Evolutionary conservation across 2,329 filamentous ascomycete genomes (phyloP), one percentile per base, ranked within the genome.

Genomic region (Aureobasidium namibiae): DNA sequence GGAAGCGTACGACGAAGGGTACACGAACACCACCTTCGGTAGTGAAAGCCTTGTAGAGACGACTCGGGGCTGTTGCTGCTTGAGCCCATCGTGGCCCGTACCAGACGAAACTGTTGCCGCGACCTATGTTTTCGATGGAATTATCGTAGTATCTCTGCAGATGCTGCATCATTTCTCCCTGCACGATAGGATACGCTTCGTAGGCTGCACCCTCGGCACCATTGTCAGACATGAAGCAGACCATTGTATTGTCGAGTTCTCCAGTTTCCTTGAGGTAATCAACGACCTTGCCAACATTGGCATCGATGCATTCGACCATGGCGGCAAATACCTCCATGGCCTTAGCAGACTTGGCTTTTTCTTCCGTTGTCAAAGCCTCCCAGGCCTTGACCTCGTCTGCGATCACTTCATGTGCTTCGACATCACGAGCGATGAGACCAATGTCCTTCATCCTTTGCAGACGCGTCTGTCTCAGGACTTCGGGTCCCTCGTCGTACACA

Each of bases 171-270:
- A 82, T 79, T 24, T 75, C 75, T 48, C 78, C 78, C 56, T 79
- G 74, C 4, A 84, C 76, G 57, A 84, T 80, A 0, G 82, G 82
- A 56, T 80, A 78, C 4, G 82, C 80, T 64, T 85, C 82, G 62
- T 82, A 81, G 1, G 76, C 76, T 16, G 79, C 80, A 11, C 82
- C 82, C 63, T 85, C 82, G 11, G 82, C 82, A 2, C 82, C 82
- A 62, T 86, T 86, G 69, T 86, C 82, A 1, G 77, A 82, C 73
- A 85, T 80, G 74, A 86, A 86, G 65, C 80, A 77, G 53, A 87
- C 75, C 61, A 86, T 81, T 2, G 83, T 87, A 67, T 86, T 84
- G 62, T 86, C 83, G 0, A 82, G 73, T 66, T 86, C 82, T 59
- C 77, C 80, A 2, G 77, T 80, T 44, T 76, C 67, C 60, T 80